Evolutionary conservation across 1,284 basidiomycete genomes (phyloP).

Genomic region (Ceratobasidium sp.): DNA sequence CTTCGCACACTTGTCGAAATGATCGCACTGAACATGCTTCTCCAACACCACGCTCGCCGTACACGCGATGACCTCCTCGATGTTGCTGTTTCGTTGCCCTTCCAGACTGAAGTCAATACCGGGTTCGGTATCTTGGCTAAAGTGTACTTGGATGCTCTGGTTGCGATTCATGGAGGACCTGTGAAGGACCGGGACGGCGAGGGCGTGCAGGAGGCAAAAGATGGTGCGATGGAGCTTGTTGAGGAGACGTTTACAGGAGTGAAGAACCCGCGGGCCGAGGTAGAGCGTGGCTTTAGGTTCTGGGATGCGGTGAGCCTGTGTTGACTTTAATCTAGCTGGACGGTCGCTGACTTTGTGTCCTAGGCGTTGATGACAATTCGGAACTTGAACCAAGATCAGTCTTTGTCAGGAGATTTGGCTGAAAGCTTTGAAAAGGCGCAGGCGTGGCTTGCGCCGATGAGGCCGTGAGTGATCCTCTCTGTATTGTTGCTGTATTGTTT

Average conservation of each 20-base stretch:
- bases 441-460: constrained; percentile 90
- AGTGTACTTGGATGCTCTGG: constrained; percentile 90
- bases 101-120: constrained; percentile 96
- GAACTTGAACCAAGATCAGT: constrained; percentile 83
- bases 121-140: constrained; percentile 98
- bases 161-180: constrained; percentile 85
- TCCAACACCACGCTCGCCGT: constrained; percentile 86
- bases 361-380: constrained; percentile 84
- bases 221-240: constrained; percentile 87
- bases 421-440: constrained; percentile 96
- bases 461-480: constrained; percentile 64
- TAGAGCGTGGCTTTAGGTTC: constrained; percentile 96
- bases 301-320: constrained; percentile 88
- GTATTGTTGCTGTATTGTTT: background rate
- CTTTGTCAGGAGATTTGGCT: constrained; percentile 82
- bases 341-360: constrained; percentile 44
- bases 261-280: constrained; percentile 85
- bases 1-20: constrained; percentile 92
- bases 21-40: constrained; percentile 89
- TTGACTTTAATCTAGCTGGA: background rate
- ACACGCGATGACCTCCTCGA: constrained; percentile 92
- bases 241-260: constrained; percentile 94
- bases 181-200: constrained; percentile 79
- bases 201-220: constrained; percentile 85
- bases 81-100: constrained; percentile 88